These are phyloP conservation scores for Yamadazyma aaseri DNA, from an alignment of 1,139 yeast genomes.

Conservation along the genomic window DNA sequence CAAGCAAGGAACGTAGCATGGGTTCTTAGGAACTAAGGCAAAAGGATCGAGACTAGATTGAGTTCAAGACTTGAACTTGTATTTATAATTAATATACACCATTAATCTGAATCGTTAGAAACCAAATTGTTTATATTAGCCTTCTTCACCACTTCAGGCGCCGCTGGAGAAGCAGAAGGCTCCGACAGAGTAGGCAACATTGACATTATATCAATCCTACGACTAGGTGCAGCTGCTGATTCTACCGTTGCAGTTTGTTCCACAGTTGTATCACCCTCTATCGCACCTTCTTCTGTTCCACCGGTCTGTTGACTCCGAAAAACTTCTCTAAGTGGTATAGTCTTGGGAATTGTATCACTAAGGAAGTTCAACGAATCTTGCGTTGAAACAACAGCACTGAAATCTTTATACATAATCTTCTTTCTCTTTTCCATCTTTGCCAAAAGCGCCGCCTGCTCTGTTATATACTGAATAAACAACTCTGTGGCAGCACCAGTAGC, in stretches of 20 bases:
- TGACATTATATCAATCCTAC: slow-evolving; percentile 16
- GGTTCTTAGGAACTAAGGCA: slow-evolving; percentile 21
- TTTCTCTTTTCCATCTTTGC: slow-evolving; percentile 72
- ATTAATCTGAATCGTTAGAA: slow-evolving; percentile 12
- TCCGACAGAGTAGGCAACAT: slow-evolving; percentile 15
- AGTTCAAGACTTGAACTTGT: too few species aligned
- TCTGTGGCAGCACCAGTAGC: slow-evolving; percentile 89
- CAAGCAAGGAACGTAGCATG: slow-evolving; percentile 33
- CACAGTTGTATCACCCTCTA: slow-evolving; percentile 8
- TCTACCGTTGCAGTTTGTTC: slow-evolving; percentile 7
- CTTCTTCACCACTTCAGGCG: slow-evolving; percentile 28
- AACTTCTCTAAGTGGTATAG: slow-evolving; percentile 53
- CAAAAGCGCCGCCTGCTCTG: slow-evolving; percentile 73
- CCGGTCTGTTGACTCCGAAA: slow-evolving; percentile 19
- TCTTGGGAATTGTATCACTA: slow-evolving; percentile 65
- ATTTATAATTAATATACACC: slow-evolving; percentile 4
- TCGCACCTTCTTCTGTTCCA: slow-evolving; percentile 9
- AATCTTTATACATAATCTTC: slow-evolving; percentile 70
- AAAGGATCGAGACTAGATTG: too few species aligned
- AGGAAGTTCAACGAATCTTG: slow-evolving; percentile 71
- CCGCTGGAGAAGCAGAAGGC: slow-evolving; percentile 8
- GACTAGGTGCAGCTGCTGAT: slow-evolving; percentile 11
- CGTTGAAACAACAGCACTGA: slow-evolving; percentile 66
- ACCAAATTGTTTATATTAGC: slow-evolving; percentile 35
- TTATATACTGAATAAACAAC: slow-evolving; percentile 72